These are phyloP conservation scores for Dalbergia cultrata DNA, from an alignment of 306 rosid species.

Conservation along the genomic window DNA sequence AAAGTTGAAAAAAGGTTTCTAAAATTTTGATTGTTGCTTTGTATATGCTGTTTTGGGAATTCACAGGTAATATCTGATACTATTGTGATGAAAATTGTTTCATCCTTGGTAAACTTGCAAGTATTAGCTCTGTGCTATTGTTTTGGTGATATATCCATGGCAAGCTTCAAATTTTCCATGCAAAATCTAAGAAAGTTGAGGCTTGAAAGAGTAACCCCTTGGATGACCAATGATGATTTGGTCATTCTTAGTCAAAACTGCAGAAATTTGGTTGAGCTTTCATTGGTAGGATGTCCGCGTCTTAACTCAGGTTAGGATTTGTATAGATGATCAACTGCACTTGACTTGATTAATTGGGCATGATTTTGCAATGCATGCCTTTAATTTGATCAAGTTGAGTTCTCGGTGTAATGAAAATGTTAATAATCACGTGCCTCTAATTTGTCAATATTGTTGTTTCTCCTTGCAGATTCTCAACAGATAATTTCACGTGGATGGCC, in stretches of 20 bases:
- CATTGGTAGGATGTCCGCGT: slow-evolving; percentile 72
- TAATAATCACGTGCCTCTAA: not conserved
- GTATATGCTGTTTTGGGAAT: slow-evolving; percentile 39
- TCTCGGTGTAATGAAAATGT: slow-evolving; percentile 19
- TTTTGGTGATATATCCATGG: slow-evolving; percentile 78
- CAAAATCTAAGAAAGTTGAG: slow-evolving; percentile 68
- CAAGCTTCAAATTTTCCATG: slow-evolving; percentile 64
- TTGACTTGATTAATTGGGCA: slow-evolving; percentile 33
- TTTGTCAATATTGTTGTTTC: slow-evolving; percentile 30
- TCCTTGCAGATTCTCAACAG: slow-evolving; percentile 71
- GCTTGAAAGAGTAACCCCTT: slow-evolving; percentile 82
- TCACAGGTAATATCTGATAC: slow-evolving; percentile 77
- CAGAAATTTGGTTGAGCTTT: slow-evolving; percentile 73
- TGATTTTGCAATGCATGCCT: slow-evolving; percentile 39
- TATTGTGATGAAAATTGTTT: slow-evolving; percentile 51
- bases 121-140: slow-evolving; percentile 78
- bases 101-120: slow-evolving; percentile 64
- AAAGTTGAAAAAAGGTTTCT: not conserved
- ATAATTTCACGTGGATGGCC: slow-evolving; percentile 88
- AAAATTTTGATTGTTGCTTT: slow-evolving; percentile 28
- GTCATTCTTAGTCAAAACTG: slow-evolving; percentile 66
- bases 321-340: slow-evolving; percentile 28
- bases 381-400: slow-evolving; percentile 29
- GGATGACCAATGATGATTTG: slow-evolving; percentile 83
- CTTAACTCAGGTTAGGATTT: slow-evolving; percentile 73